These are phyloP conservation scores for Populus ilicifolia DNA, from an alignment of 345 rosid species.

Conservation along the genomic window DNA sequence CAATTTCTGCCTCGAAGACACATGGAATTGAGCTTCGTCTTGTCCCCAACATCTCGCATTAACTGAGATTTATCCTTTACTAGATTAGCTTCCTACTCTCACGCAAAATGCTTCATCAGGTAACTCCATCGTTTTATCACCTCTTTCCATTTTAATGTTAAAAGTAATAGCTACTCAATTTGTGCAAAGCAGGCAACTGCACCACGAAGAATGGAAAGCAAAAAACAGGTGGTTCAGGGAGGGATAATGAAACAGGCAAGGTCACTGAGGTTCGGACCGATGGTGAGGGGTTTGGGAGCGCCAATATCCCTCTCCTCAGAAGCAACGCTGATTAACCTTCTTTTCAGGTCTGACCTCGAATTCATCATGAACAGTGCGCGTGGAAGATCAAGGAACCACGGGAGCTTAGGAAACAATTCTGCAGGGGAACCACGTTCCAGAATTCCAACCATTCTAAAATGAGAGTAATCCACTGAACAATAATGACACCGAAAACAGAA, in stretches of 20 bases:
- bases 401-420: not conserved
- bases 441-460: not conserved
- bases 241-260: not conserved
- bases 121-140: no score
- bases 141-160: not conserved
- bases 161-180: not conserved
- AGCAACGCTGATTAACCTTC: not conserved
- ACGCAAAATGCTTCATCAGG: no score
- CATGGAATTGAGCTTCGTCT: no score
- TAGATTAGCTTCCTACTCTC: no score
- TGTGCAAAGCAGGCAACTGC: not conserved
- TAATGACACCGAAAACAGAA: not conserved
- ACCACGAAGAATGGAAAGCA: not conserved
- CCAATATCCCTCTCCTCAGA: not conserved
- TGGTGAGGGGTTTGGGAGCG: not conserved
- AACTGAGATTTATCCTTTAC: no score
- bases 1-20: no score
- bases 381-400: not conserved
- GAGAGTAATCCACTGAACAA: no score
- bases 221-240: not conserved
- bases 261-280: not conserved
- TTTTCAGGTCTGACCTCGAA: not conserved
- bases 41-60: no score
- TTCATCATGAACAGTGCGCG: not conserved
- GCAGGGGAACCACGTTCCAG: not conserved